Percentiles rank a stretch among this genome's conserved stretches.
Conservation (phyloP, 2,329 filamentous ascomycete genomes). For the Aureobasidium sp. region DNA sequence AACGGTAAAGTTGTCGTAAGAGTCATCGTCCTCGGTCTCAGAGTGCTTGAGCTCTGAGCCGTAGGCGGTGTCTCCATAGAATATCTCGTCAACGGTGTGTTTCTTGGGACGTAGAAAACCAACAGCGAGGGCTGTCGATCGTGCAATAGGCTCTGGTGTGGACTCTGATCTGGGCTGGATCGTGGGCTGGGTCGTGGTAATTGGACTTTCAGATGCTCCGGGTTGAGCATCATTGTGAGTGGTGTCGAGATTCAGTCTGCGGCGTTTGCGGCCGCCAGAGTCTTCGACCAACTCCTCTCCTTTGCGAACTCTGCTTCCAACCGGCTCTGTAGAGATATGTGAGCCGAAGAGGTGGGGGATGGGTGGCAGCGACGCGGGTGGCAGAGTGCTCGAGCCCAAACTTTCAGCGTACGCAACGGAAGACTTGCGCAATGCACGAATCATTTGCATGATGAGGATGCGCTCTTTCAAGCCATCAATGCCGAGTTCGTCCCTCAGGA, state of each 20-base stretch:
- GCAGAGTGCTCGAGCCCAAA: background rate
- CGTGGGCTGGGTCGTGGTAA: background rate
- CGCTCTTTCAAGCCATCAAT: conserved; percentile 54
- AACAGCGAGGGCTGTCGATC: no score
- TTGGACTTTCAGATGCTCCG: background rate
- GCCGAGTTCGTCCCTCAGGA: conserved; percentile 49
- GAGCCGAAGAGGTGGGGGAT: background rate
- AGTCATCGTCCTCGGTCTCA: conserved; percentile 16
- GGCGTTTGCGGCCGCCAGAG: conserved; percentile 27
- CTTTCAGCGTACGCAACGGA: background rate
- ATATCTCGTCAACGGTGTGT: conserved; percentile 28
- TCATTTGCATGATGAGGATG: conserved; percentile 50
- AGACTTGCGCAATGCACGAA: conserved; percentile 46
- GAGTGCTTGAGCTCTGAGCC: conserved; percentile 21
- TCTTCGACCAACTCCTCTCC: conserved; percentile 25
- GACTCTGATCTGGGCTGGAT: no score
- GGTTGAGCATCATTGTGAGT: background rate
- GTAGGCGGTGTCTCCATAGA: conserved; percentile 27
- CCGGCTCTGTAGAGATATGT: background rate
- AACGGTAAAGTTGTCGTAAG: conserved; percentile 6
- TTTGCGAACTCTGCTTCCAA: background rate
- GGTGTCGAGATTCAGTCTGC: conserved; percentile 25
- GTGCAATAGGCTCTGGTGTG: background rate
- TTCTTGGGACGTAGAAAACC: conserved; percentile 20
- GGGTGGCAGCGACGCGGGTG: background rate